Evolutionary conservation across 2,329 filamentous ascomycete species (phyloP).

Genomic region (Fusarium oligoseptatum): DNA sequence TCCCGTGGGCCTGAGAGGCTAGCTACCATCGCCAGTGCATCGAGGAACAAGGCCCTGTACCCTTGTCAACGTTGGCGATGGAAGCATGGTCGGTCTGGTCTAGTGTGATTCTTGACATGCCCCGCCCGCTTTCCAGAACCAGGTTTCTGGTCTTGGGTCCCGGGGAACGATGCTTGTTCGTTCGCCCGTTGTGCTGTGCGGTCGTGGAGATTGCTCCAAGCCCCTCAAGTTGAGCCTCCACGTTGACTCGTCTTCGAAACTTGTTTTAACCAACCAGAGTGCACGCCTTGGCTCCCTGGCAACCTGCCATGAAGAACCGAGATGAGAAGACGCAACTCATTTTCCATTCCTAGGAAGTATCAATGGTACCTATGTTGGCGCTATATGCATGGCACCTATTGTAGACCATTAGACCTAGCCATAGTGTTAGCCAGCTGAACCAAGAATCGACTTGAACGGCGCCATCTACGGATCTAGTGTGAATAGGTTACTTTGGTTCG

Average conservation of each 20-base stretch:
- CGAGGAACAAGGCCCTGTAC: background rate
- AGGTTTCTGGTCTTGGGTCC: background rate
- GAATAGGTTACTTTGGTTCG: background rate
- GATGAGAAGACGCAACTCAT: background rate
- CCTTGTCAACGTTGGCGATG: slow-evolving; percentile 10
- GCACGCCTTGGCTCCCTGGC: background rate
- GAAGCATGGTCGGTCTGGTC: slow-evolving; percentile 5
- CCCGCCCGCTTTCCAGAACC: slow-evolving; percentile 1
- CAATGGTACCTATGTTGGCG: background rate
- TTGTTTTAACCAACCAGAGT: background rate
- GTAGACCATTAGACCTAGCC: background rate
- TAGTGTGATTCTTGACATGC: slow-evolving; percentile 13
- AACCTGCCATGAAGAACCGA: background rate
- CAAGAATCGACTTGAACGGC: background rate
- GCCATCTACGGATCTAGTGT: background rate
- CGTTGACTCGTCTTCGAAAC: background rate
- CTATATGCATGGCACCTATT: background rate
- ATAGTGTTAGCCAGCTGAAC: background rate
- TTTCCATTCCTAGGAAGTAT: background rate
- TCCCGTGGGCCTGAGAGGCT: background rate
- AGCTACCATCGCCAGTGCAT: slow-evolving; percentile 5
- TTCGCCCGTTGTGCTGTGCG: background rate
- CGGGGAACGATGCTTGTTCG: background rate
- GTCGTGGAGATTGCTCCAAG: background rate
- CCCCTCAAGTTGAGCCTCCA: background rate